Evolutionary conservation across 2,329 filamentous ascomycete species (phyloP).

Genomic region (Onygenales sp.): DNA sequence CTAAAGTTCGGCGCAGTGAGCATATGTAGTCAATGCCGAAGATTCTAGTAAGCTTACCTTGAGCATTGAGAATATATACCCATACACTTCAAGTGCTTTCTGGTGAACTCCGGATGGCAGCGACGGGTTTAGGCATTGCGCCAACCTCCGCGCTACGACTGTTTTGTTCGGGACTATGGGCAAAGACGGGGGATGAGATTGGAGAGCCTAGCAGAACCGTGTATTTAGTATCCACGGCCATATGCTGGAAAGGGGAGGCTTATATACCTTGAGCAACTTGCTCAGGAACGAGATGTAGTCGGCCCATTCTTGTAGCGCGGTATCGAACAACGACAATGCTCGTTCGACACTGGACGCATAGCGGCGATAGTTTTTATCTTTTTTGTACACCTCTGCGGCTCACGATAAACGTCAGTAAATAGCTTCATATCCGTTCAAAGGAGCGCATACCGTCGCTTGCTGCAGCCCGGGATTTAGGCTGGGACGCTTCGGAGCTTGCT

Average conservation of each 20-base stretch:
- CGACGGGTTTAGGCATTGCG: constrained; percentile 89
- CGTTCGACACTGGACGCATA: constrained; percentile 85
- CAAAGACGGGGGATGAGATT: constrained; percentile 67
- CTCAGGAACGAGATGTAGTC: constrained; percentile 98
- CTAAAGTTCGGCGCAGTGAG: constrained; percentile 20
- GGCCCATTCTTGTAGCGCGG: constrained; percentile 92
- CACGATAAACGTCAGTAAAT: background rate
- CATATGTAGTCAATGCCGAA: background rate
- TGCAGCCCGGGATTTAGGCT: constrained; percentile 68
- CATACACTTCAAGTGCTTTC: constrained; percentile 91
- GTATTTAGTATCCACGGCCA: background rate
- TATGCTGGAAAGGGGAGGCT: background rate
- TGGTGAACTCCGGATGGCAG: constrained; percentile 95
- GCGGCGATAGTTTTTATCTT: constrained; percentile 65
- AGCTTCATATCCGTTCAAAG: background rate
- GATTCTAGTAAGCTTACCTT: constrained; percentile 40
- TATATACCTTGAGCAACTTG: constrained; percentile 69
- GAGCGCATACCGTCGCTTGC: constrained; percentile 59
- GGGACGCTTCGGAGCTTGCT: constrained; percentile 74
- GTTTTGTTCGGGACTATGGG: constrained; percentile 71
- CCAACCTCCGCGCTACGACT: constrained; percentile 77
- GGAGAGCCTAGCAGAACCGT: constrained; percentile 56
- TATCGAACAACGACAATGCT: constrained; percentile 82
- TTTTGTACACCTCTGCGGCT: constrained; percentile 32
- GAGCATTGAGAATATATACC: constrained; percentile 77